A percentile compares a stretch with the other conserved stretches of the same genome.
Conservation (phyloP, 129 eudicot species). For the Kitagawia praeruptora region DNA sequence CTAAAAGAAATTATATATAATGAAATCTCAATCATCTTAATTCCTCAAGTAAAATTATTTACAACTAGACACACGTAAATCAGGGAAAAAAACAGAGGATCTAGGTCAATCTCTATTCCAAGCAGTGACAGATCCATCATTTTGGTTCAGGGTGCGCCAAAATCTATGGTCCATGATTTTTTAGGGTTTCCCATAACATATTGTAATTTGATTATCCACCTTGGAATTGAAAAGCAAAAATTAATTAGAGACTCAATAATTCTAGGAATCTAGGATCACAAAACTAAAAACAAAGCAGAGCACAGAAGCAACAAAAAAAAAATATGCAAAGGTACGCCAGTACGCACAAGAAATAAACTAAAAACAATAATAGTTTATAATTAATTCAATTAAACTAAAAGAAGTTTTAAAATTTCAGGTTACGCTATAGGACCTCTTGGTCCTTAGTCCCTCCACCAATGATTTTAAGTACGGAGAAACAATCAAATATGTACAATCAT, state of each 20-base stretch:
- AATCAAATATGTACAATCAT: background rate
- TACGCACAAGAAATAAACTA: too few species aligned
- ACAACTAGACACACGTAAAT: background rate
- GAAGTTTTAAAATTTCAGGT: background rate
- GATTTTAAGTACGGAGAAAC: background rate
- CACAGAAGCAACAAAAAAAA: background rate
- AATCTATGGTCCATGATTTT: too few species aligned
- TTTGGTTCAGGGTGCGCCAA: background rate
- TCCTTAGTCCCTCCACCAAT: background rate
- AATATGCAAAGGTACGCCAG: background rate
- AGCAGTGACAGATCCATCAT: background rate
- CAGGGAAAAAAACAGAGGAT: too few species aligned
- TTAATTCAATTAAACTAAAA: too few species aligned
- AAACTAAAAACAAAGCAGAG: background rate
- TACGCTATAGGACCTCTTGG: background rate
- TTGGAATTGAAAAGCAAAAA: too few species aligned
- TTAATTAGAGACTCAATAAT: background rate
- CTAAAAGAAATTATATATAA: background rate
- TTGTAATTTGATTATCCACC: background rate
- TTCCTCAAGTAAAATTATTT: background rate
- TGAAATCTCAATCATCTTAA: background rate
- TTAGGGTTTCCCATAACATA: background rate
- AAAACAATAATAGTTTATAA: too few species aligned
- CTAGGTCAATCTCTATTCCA: background rate
- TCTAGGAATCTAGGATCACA: background rate